phyloP scores from a whole-genome alignment of 2,329 filamentous ascomycete species.

The Fusarium gaditjirri region DNA sequence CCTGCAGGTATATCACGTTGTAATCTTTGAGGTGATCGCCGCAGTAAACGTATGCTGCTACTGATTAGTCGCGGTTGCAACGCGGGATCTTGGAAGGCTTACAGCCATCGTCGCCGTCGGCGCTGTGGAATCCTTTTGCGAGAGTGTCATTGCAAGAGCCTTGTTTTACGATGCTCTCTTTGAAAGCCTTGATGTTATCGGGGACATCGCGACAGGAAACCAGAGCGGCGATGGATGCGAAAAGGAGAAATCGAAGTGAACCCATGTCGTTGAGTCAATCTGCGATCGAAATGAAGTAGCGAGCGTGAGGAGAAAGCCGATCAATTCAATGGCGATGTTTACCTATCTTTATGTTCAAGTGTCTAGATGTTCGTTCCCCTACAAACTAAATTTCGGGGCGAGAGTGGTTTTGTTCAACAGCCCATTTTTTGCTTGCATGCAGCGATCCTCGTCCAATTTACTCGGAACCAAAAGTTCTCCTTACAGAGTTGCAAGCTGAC shows the following conservation, averaged over 20 bases:
- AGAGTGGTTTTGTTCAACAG: not conserved
- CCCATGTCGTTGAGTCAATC: slow-evolving; percentile 15
- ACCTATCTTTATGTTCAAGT: slow-evolving; percentile 14
- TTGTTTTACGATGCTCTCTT: slow-evolving; percentile 52
- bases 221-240: slow-evolving; percentile 41
- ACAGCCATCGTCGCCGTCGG: slow-evolving; percentile 52
- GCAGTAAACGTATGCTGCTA: slow-evolving; percentile 56
- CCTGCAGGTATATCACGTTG: slow-evolving; percentile 61
- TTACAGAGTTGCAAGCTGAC: slow-evolving; percentile 11
- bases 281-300: slow-evolving; percentile 1
- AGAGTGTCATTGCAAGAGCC: slow-evolving; percentile 53
- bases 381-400: not conserved
- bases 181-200: slow-evolving; percentile 54
- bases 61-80: not conserved
- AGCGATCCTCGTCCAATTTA: slow-evolving; percentile 22
- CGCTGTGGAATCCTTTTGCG: slow-evolving; percentile 55
- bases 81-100: slow-evolving; percentile 4
- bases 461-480: slow-evolving; percentile 17
- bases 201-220: slow-evolving; percentile 51
- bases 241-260: slow-evolving; percentile 35
- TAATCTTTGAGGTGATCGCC: slow-evolving; percentile 55
- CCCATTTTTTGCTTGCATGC: not conserved
- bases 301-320: slow-evolving; percentile 18
- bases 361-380: not conserved
- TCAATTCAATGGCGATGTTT: slow-evolving; percentile 3